Evolutionary conservation across 306 rosid species (phyloP).

Genomic region (Ziziphus jujuba): DNA sequence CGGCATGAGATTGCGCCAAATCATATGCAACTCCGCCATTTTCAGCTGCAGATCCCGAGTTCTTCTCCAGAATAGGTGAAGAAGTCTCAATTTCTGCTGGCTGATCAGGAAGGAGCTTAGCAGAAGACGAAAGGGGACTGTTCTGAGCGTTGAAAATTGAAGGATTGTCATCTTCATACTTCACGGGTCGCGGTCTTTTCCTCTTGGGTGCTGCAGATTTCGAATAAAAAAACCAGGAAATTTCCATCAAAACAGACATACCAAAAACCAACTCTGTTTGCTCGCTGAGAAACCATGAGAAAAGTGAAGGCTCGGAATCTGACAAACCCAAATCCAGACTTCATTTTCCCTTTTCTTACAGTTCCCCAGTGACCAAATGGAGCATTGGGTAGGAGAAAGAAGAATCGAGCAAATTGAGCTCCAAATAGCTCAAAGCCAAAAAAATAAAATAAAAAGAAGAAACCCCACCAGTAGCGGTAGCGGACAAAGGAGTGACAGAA

Average conservation of each 20-base stretch:
- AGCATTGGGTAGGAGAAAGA: slow-evolving; percentile 16
- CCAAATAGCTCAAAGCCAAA: neutral
- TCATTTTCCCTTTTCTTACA: slow-evolving; percentile 10
- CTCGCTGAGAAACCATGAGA: slow-evolving; percentile 25
- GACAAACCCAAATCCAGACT: slow-evolving; percentile 3
- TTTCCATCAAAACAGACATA: neutral
- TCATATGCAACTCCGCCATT: slow-evolving; percentile 36
- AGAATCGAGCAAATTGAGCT: slow-evolving; percentile 17
- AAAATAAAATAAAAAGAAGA: no score
- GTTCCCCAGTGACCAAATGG: slow-evolving; percentile 22
- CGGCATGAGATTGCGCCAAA: slow-evolving; percentile 32
- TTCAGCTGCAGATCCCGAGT: slow-evolving; percentile 55
- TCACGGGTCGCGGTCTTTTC: slow-evolving; percentile 73
- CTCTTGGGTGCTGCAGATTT: slow-evolving; percentile 77
- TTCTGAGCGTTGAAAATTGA: slow-evolving; percentile 39
- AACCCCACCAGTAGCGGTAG: slow-evolving; percentile 67
- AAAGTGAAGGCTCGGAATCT: slow-evolving; percentile 21
- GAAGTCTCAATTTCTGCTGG: slow-evolving; percentile 47
- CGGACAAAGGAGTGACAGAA: slow-evolving; percentile 45
- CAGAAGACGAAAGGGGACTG: slow-evolving; percentile 49
- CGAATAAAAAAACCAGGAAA: slow-evolving; percentile 4
- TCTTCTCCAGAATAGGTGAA: slow-evolving; percentile 47
- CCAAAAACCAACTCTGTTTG: neutral
- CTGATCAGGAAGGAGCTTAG: slow-evolving; percentile 49
- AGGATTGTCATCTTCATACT: slow-evolving; percentile 68